phyloP scores from a whole-genome alignment of 176 grass and related monocot genomes.

The Leersia perrieri region DNA sequence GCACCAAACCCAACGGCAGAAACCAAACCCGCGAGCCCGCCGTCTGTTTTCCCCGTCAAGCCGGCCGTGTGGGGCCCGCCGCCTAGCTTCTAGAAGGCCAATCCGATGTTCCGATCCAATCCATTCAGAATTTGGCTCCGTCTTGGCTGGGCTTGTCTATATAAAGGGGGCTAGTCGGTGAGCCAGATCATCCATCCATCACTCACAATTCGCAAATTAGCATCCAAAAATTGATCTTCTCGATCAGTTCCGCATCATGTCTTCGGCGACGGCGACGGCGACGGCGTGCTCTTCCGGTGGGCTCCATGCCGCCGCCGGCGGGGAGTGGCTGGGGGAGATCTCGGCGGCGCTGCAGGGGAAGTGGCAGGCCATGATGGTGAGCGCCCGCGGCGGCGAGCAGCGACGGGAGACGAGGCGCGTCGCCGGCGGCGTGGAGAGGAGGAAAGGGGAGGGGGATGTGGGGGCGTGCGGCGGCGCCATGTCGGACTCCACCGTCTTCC shows the following conservation, averaged over 20 bases:
- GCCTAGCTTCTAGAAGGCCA: not conserved
- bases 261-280: not conserved
- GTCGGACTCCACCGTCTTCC: constrained; percentile 56
- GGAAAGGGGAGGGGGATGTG: not conserved
- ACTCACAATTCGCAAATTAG: not conserved
- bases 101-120: not conserved
- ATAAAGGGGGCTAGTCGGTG: not conserved
- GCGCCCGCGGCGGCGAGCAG: not conserved
- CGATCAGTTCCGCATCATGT: not conserved
- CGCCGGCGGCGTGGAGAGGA: not conserved
- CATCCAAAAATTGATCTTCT: not conserved
- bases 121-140: not conserved
- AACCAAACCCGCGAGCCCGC: not conserved
- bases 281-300: not conserved
- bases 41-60: not conserved
- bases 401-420: not conserved
- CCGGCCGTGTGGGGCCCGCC: not conserved
- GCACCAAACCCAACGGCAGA: not conserved
- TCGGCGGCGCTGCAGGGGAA: constrained; percentile 18
- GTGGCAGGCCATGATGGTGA: not conserved
- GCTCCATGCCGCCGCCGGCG: not conserved
- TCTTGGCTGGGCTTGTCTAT: not conserved
- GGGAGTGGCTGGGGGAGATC: constrained; percentile 34
- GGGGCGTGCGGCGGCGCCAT: constrained; percentile 24
- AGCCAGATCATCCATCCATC: not conserved